Conservation (phyloP, 208 protist genomes). For the Wallacemonas sp. region DNA sequence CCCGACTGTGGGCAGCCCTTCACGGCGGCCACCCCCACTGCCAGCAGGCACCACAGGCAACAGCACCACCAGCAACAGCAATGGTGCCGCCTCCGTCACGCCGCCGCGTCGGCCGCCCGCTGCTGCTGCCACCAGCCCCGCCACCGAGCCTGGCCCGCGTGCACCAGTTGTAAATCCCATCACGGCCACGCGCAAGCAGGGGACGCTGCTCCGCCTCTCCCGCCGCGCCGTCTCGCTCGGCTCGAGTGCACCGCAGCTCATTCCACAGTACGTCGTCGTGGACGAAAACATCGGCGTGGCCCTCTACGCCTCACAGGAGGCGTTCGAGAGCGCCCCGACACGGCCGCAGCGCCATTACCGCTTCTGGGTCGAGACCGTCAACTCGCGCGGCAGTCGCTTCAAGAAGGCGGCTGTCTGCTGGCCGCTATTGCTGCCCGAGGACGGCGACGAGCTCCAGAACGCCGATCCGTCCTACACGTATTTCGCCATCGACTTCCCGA, state of each 20-base stretch:
- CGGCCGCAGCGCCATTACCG: slow-evolving; percentile 33
- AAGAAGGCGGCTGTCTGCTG: slow-evolving; percentile 68
- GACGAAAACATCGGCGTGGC: slow-evolving; percentile 39
- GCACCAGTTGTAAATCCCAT: background rate
- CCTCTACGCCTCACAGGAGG: slow-evolving; percentile 40
- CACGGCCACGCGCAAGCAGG: slow-evolving; percentile 31
- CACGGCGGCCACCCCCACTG: slow-evolving; percentile 6
- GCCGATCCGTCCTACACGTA: slow-evolving; percentile 36
- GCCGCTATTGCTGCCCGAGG: slow-evolving; percentile 59
- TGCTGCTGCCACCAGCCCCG: background rate
- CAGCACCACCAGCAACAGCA: background rate
- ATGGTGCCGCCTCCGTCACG: background rate
- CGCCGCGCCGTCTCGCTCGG: slow-evolving; percentile 23
- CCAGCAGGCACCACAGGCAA: background rate
- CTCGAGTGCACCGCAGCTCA: slow-evolving; percentile 27
- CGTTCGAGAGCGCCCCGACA: slow-evolving; percentile 16
- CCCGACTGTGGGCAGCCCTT: background rate
- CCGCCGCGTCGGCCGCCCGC: background rate
- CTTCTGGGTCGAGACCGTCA: slow-evolving; percentile 53
- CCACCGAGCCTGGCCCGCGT: background rate
- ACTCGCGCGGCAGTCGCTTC: slow-evolving; percentile 73
- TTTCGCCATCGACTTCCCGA: slow-evolving; percentile 64
- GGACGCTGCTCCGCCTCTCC: slow-evolving; percentile 46
- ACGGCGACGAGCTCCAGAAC: slow-evolving; percentile 41
- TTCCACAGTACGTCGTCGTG: slow-evolving; percentile 58